phyloP scores from a whole-genome alignment of 2,329 filamentous ascomycete species.

The Zalaria sp. region DNA sequence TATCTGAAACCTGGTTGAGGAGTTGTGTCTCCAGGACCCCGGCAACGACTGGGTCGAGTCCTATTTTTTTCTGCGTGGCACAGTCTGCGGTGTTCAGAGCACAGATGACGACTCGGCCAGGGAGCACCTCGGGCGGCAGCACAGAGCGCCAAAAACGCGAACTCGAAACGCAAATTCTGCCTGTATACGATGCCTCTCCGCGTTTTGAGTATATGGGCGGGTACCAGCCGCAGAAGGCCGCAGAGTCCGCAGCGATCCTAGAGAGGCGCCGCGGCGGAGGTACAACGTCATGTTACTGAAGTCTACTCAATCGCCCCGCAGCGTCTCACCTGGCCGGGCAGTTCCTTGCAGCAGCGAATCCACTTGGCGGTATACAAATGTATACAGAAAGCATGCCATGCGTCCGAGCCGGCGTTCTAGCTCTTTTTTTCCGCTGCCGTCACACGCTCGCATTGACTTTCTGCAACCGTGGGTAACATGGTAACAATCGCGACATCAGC shows the following conservation, averaged over 20 bases:
- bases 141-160: background rate
- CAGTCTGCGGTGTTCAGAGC: background rate
- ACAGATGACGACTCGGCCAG: background rate
- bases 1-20: too few species aligned
- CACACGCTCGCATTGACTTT: background rate
- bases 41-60: too few species aligned
- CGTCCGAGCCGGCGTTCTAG: background rate
- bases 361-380: background rate
- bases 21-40: too few species aligned
- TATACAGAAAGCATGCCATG: background rate
- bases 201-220: background rate
- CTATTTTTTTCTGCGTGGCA: background rate
- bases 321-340: too few species aligned
- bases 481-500: too few species aligned
- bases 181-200: background rate
- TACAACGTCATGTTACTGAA: too few species aligned
- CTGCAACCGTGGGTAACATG: background rate
- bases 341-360: background rate
- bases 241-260: too few species aligned
- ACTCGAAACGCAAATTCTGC: background rate
- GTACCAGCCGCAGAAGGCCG: background rate
- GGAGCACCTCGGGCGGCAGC: background rate
- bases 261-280: too few species aligned
- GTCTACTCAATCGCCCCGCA: too few species aligned
- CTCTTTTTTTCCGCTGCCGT: background rate